Evolutionary conservation across 371 early-diverging fungal genomes (phyloP).

Genomic region (Blakeslea trispora): DNA sequence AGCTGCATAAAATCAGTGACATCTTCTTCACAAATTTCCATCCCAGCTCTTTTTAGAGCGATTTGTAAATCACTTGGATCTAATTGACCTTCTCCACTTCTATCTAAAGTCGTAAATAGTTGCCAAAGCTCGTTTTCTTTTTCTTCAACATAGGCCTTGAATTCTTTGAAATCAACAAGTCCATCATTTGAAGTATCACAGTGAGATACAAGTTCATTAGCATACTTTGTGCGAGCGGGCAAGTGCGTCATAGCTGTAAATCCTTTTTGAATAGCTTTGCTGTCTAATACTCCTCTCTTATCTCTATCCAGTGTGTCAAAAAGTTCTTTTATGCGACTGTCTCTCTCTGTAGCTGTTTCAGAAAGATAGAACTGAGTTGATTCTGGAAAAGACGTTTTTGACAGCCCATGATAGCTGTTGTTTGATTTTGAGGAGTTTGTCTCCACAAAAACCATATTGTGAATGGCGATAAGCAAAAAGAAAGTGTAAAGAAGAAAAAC

Average conservation of each 20-base stretch:
- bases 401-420: neutral
- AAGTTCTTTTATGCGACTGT: constrained; percentile 41
- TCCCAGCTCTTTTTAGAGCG: constrained; percentile 57
- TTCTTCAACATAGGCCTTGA: constrained; percentile 60
- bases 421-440: neutral
- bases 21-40: constrained; percentile 61
- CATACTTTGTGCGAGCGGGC: constrained; percentile 44
- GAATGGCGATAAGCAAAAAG: no score
- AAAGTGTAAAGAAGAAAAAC: neutral
- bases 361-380: constrained; percentile 38
- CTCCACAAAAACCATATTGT: no score
- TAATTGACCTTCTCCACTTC: constrained; percentile 57
- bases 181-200: constrained; percentile 61
- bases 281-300: constrained; percentile 34
- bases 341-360: constrained; percentile 43
- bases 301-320: constrained; percentile 46
- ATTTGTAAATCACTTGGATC: constrained; percentile 53
- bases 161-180: constrained; percentile 61
- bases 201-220: constrained; percentile 52
- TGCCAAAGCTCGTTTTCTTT: constrained; percentile 66
- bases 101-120: constrained; percentile 63
- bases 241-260: constrained; percentile 45
- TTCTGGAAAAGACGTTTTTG: constrained; percentile 12
- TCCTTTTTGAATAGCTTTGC: constrained; percentile 43
- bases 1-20: constrained; percentile 56